Percentiles rank a stretch among this genome's conserved stretches.
These are phyloP conservation scores for Candida fluviatilis DNA, from an alignment of 805 yeast genomes.

Conservation along the genomic window DNA sequence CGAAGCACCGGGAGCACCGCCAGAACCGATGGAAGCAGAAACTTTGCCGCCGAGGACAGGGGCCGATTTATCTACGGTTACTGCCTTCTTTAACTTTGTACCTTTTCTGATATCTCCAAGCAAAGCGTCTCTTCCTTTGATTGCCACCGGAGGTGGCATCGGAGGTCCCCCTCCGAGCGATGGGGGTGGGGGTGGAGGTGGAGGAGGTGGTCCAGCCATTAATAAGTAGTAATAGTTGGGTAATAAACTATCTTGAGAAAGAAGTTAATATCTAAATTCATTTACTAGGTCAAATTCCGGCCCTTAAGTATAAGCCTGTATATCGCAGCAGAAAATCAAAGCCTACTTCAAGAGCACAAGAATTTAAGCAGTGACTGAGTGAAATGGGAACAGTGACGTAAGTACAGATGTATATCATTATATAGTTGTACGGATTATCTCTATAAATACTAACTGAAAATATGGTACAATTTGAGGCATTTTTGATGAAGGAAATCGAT, in stretches of 20 bases:
- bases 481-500: no score
- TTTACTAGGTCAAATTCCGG: not conserved
- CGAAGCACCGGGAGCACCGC: slow-evolving; percentile 16
- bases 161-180: slow-evolving; percentile 10
- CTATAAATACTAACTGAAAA: not conserved
- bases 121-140: slow-evolving; percentile 43
- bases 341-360: no score
- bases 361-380: no score
- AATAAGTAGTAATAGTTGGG: not conserved
- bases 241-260: no score
- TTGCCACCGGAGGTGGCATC: slow-evolving; percentile 19
- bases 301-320: no score
- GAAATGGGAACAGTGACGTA: no score
- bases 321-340: no score
- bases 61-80: slow-evolving; percentile 42
- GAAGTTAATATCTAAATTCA: slow-evolving; percentile 2
- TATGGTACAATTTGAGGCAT: no score
- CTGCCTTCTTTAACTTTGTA: slow-evolving; percentile 36
- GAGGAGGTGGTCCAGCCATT: slow-evolving; percentile 30
- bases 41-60: slow-evolving; percentile 52
- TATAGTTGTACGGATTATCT: not conserved
- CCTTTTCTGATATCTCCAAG: slow-evolving; percentile 79
- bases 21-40: slow-evolving; percentile 32
- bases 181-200: slow-evolving; percentile 31
- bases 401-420: no score